Evolutionary conservation across 1,139 yeast genomes (phyloP).

Genomic region (Yarrowia galli): DNA sequence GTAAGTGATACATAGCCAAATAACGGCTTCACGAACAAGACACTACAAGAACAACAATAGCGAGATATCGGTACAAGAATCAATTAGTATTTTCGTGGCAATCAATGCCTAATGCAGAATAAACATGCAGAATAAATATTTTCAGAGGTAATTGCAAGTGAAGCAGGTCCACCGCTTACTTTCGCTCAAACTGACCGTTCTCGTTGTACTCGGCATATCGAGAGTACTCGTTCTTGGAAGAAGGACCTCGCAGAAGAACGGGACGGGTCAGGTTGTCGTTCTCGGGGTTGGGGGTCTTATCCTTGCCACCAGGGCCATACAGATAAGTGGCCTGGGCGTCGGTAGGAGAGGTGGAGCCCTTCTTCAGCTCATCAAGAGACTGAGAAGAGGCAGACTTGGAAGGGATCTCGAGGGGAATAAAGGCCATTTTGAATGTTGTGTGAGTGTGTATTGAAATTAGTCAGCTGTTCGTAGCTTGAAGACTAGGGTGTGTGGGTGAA

Average conservation of each 20-base stretch:
- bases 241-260: constrained; percentile 38
- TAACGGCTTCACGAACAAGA: not conserved
- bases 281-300: constrained; percentile 37
- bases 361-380: constrained; percentile 38
- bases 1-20: constrained; percentile 1
- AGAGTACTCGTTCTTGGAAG: constrained; percentile 34
- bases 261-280: constrained; percentile 34
- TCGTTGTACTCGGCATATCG: constrained; percentile 35
- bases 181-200: constrained; percentile 32
- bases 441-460: not conserved
- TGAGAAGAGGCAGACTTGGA: constrained; percentile 37
- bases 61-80: not conserved
- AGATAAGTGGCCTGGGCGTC: constrained; percentile 35
- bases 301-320: constrained; percentile 39
- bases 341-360: constrained; percentile 23
- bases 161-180: constrained; percentile 8
- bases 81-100: constrained; percentile 9
- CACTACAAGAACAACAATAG: not conserved
- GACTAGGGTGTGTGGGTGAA: not conserved
- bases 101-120: constrained; percentile 1
- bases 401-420: constrained; percentile 37
- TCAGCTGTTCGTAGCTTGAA: constrained; percentile 35
- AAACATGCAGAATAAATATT: constrained; percentile 34
- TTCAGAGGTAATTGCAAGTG: constrained; percentile 3
- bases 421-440: constrained; percentile 17